A percentile compares a stretch with the other conserved stretches of the same genome.
Evolutionary conservation across 2,329 filamentous ascomycete species (phyloP).

Genomic region (Trichoderma sp.): DNA sequence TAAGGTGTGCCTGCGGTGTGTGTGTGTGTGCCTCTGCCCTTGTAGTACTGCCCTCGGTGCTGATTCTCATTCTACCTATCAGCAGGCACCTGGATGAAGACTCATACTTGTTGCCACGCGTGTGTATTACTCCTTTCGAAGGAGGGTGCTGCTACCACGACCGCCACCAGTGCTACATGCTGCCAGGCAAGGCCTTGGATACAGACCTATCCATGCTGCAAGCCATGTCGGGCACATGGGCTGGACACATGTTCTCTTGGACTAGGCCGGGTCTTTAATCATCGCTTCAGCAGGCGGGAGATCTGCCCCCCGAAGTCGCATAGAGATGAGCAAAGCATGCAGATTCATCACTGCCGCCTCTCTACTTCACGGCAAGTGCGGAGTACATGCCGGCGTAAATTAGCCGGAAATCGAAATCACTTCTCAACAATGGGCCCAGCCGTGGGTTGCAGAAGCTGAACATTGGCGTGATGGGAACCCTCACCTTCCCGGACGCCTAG

Average conservation of each 20-base stretch:
- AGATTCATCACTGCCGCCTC: conserved; percentile 9
- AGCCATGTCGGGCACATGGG: conserved; percentile 4
- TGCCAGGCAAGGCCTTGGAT: not conserved
- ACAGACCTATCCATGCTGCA: not conserved
- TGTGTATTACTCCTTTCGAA: not conserved
- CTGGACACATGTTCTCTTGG: conserved; percentile 8
- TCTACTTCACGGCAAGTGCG: not conserved
- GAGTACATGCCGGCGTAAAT: conserved; percentile 4
- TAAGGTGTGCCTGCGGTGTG: not conserved
- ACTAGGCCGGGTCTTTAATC: conserved; percentile 18
- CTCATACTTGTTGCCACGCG: not conserved
- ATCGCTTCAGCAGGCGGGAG: conserved; percentile 18
- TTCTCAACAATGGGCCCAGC: not conserved
- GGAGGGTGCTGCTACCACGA: not conserved
- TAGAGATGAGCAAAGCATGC: conserved; percentile 3
- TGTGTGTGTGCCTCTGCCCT: not conserved
- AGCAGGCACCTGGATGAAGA: not conserved
- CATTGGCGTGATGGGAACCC: not conserved
- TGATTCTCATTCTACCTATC: conserved; percentile 1
- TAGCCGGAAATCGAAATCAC: conserved; percentile 16
- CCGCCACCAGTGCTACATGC: not conserved
- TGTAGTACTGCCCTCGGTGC: not conserved
- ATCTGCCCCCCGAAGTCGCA: conserved; percentile 17
- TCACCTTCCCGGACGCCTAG: not conserved
- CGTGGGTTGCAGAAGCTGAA: conserved; percentile 15